Evolutionary conservation across 805 yeast species (phyloP), one percentile per base, ranked within the genome.

Genomic region (Hanseniaspora meyeri): DNA sequence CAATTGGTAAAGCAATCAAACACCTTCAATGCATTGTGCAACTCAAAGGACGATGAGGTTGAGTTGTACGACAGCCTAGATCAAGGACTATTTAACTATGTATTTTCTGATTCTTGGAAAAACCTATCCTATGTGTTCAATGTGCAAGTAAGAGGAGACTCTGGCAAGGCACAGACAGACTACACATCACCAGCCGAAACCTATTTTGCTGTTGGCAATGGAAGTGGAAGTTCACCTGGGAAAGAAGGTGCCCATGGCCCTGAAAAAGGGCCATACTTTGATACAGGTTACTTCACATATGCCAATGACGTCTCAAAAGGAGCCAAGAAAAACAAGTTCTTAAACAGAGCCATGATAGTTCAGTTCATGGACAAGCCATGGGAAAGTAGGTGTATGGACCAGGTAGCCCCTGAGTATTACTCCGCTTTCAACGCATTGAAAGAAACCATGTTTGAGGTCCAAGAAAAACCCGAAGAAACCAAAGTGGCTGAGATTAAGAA

Each of bases 11-110:
- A 46, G 16, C 14, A 29, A 3, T 4, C 42, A 9, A 11, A 7
- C 12, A 11, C 2, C 16, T 53, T 53, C 20, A 32, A 31, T 2
- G 16, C 12, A 10, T 39, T 53, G 36, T 38, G 36, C 34, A 27
- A 19, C 11, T 16, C 43, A 14, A 19, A 53, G 1, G 37, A 37
- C 19, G 47, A 53, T 4, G 27, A 31, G 9, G 57, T 53, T 12
- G 62, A 62, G 14, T 72, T 81, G 1, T 86, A 87, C 62, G 97
- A 89, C 68, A 95, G 95, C 43, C 91, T 95, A 2, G 97, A 89
- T 69, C 97, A 89, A 68, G 97, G 97, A 12, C 73, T 89, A 39
- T 72, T 89, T 60, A 89, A 89, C 68, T 86, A 31, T 46, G 36
- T 10, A 19, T 54, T 48, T 27, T n/a, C 57, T 3, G 58, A 62